These are phyloP conservation scores for Paspalum vaginatum DNA, from an alignment of 176 grass and related monocot species.

Conservation along the genomic window DNA sequence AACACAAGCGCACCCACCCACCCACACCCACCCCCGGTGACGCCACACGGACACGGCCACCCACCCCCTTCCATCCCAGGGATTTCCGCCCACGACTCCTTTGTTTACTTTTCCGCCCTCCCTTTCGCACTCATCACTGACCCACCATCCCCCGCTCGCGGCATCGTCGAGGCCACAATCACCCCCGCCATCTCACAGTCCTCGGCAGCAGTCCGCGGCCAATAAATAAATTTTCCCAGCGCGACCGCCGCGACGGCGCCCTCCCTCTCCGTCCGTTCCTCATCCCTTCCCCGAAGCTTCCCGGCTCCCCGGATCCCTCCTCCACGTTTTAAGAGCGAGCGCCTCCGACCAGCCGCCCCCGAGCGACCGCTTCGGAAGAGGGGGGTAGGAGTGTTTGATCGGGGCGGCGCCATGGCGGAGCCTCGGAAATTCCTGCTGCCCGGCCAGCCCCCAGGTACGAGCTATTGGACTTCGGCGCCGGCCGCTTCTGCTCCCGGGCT, in stretches of 20 bases:
- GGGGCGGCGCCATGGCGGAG: constrained; percentile 39
- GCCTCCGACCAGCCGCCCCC: constrained; percentile 20
- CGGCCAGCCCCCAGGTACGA: constrained; percentile 44
- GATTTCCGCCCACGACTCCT: no score
- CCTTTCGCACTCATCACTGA: no score
- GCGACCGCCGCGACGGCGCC: constrained; percentile 44
- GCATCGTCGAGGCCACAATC: constrained; percentile 25
- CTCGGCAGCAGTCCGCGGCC: not conserved
- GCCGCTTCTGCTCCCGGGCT: not conserved
- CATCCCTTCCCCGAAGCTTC: constrained; percentile 41
- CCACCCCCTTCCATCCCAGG: no score
- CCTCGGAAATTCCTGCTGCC: constrained; percentile 27
- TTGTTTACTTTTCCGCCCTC: no score
- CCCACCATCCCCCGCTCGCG: no score
- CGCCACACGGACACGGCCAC: no score
- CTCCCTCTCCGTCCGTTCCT: constrained; percentile 17
- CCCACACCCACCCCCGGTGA: no score
- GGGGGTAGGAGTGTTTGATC: not conserved
- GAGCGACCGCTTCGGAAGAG: not conserved
- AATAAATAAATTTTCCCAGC: constrained; percentile 21
- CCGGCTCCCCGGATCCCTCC: not conserved
- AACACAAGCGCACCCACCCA: no score
- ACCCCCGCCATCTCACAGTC: not conserved
- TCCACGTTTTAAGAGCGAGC: constrained; percentile 22
- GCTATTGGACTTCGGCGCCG: not conserved